phyloP scores from a whole-genome alignment of 2,329 filamentous ascomycete species.

The Dactylellina sp. region DNA sequence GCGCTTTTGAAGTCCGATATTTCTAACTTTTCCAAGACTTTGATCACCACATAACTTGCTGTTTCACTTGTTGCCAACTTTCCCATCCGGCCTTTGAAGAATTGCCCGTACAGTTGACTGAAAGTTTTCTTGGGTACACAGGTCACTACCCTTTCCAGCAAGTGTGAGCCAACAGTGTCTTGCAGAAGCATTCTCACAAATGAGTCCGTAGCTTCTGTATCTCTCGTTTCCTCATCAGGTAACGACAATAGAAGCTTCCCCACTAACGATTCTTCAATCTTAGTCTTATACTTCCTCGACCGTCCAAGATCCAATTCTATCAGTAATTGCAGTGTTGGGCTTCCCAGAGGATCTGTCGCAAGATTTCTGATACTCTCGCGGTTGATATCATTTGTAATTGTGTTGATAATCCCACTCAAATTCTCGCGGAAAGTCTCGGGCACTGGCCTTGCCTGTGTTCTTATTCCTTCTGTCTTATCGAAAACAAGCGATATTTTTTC shows the following conservation, averaged over 20 bases:
- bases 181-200: slow-evolving; percentile 91
- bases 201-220: slow-evolving; percentile 76
- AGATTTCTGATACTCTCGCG: slow-evolving; percentile 83
- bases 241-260: slow-evolving; percentile 77
- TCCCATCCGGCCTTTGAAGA: slow-evolving; percentile 82
- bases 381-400: slow-evolving; percentile 80
- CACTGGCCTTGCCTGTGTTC: slow-evolving; percentile 68
- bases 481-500: slow-evolving; percentile 74
- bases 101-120: slow-evolving; percentile 83
- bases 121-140: slow-evolving; percentile 87
- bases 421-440: slow-evolving; percentile 82
- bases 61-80: slow-evolving; percentile 88
- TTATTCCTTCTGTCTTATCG: slow-evolving; percentile 65
- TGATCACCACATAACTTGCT: slow-evolving; percentile 86
- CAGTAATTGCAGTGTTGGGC: slow-evolving; percentile 90
- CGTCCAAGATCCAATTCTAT: slow-evolving; percentile 85
- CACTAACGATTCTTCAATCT: slow-evolving; percentile 73
- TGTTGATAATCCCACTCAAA: slow-evolving; percentile 82
- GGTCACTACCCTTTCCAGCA: slow-evolving; percentile 86
- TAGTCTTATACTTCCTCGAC: slow-evolving; percentile 75
- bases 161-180: slow-evolving; percentile 86
- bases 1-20: slow-evolving; percentile 85
- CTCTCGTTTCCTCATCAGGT: slow-evolving; percentile 79
- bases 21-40: slow-evolving; percentile 82
- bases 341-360: slow-evolving; percentile 88